Conservation (phyloP, 2,329 filamentous ascomycete species). For the Ophiocordyceps robertsii region DNA sequence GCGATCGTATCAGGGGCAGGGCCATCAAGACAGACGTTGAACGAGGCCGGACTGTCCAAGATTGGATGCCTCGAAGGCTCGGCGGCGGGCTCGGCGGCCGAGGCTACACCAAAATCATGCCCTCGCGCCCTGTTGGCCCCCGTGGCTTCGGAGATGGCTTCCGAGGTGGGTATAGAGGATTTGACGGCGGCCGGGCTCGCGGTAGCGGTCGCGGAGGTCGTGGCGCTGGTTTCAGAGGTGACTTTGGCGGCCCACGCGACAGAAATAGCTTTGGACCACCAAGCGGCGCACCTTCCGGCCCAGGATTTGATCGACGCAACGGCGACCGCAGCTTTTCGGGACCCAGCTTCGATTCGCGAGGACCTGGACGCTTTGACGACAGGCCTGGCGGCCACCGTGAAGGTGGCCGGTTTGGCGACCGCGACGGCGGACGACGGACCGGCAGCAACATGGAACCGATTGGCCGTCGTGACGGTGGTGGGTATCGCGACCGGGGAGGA, state of each 20-base stretch:
- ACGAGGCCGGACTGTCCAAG: conserved; percentile 83
- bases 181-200: conserved; percentile 28
- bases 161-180: conserved; percentile 25
- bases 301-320: conserved; percentile 30
- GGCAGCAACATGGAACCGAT: conserved; percentile 80
- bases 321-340: conserved; percentile 28
- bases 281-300: conserved; percentile 47
- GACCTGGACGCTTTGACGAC: conserved; percentile 46
- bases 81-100: conserved; percentile 87
- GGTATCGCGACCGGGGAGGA: conserved; percentile 34
- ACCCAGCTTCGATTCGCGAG: conserved; percentile 43
- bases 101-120: conserved; percentile 75
- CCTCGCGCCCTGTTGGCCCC: conserved; percentile 55
- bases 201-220: conserved; percentile 38
- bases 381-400: conserved; percentile 40
- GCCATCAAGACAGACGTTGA: conserved; percentile 92
- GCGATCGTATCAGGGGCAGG: conserved; percentile 83
- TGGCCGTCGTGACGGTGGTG: conserved; percentile 49
- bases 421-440: conserved; percentile 31
- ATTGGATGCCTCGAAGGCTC: conserved; percentile 83
- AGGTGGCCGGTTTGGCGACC: conserved; percentile 19
- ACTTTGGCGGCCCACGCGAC: conserved; percentile 21
- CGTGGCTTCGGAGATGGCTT: conserved; percentile 46
- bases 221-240: conserved; percentile 39
- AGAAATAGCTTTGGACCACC: conserved; percentile 39